A percentile compares a stretch with the other conserved stretches of the same genome.
Conservation (phyloP, 1,284 basidiomycete species). For the Trametes versicolor region DNA sequence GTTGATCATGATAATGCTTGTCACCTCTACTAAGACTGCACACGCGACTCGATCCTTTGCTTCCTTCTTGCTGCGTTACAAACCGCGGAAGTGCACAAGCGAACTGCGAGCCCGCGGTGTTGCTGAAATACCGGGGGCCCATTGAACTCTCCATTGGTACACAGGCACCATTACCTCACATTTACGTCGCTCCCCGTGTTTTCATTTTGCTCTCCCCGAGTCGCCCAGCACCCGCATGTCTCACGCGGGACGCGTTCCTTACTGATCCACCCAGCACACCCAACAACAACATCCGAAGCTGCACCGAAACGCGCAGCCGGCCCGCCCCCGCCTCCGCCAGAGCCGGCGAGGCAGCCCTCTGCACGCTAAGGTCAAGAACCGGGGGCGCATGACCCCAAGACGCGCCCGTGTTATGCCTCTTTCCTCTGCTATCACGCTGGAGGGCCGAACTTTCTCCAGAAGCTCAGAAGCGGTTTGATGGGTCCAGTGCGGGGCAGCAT, state of each 20-base stretch:
- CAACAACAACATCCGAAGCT: slow-evolving; percentile 13
- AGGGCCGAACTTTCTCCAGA: slow-evolving; percentile 18
- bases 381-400: slow-evolving; percentile 15
- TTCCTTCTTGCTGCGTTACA: no score
- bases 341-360: background rate
- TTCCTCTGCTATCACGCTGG: slow-evolving; percentile 3
- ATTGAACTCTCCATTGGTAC: no score
- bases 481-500: slow-evolving; percentile 13
- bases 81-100: no score
- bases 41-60: no score
- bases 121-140: no score
- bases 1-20: no score
- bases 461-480: slow-evolving; percentile 14
- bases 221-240: no score
- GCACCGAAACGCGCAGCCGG: slow-evolving; percentile 12
- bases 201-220: background rate
- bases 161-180: no score
- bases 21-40: no score
- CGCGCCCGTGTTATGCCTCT: slow-evolving; percentile 10
- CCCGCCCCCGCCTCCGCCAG: slow-evolving; percentile 9
- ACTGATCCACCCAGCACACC: background rate
- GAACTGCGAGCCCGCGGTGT: no score
- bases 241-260: no score
- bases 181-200: no score
- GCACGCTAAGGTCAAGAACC: background rate